phyloP scores from a whole-genome alignment of 768 basidiomycete species.

The Kwoniella pini region DNA sequence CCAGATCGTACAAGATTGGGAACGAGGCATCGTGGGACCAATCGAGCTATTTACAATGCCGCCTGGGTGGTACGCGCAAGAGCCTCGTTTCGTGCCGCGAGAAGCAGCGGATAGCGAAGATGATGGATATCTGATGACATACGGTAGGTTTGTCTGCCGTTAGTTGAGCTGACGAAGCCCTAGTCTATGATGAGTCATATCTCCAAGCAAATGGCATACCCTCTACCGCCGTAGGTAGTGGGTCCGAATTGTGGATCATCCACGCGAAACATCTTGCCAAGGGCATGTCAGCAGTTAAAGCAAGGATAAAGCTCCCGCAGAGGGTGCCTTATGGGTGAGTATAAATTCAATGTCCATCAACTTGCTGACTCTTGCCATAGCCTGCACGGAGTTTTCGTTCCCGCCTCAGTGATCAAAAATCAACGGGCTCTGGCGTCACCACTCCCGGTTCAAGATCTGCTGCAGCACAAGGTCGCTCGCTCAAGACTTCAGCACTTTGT shows the following conservation, averaged over 20 bases:
- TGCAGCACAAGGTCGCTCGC: slow-evolving; percentile 41
- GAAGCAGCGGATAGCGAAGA: slow-evolving; percentile 43
- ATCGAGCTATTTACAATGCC: slow-evolving; percentile 55
- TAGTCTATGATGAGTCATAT: slow-evolving; percentile 55
- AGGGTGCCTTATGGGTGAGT: slow-evolving; percentile 53
- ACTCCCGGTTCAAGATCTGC: slow-evolving; percentile 32
- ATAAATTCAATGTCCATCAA: not conserved
- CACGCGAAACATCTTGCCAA: slow-evolving; percentile 51
- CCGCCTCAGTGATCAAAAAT: slow-evolving; percentile 21
- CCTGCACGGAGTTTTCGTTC: slow-evolving; percentile 48
- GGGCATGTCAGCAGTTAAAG: slow-evolving; percentile 46
- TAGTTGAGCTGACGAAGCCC: slow-evolving; percentile 9
- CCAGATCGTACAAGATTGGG: slow-evolving; percentile 46
- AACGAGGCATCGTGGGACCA: slow-evolving; percentile 32
- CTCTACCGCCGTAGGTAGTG: slow-evolving; percentile 29
- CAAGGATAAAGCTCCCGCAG: slow-evolving; percentile 52
- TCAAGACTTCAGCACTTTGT: slow-evolving; percentile 44
- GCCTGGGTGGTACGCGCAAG: slow-evolving; percentile 52
- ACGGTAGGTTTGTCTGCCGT: slow-evolving; percentile 41
- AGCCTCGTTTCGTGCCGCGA: slow-evolving; percentile 54
- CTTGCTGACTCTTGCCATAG: slow-evolving; percentile 15
- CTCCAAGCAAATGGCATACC: slow-evolving; percentile 46
- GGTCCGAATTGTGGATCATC: slow-evolving; percentile 57
- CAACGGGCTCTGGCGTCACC: slow-evolving; percentile 27
- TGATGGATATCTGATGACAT: slow-evolving; percentile 55